Evolutionary conservation across 2,329 filamentous ascomycete genomes (phyloP).

Genomic region (Gremmenia infestans): DNA sequence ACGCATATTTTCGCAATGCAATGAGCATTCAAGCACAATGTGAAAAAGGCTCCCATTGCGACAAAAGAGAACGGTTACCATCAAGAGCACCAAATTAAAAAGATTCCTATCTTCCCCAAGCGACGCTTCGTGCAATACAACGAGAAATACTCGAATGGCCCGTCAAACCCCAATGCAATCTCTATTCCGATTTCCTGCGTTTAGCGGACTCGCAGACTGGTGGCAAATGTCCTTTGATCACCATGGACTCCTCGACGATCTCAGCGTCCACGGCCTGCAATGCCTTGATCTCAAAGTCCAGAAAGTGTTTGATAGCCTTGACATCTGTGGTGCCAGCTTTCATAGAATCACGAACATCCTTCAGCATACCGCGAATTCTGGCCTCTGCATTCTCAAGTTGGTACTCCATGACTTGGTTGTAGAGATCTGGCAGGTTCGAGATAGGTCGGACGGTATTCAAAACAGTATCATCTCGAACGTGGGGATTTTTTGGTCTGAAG

Average conservation of each 20-base stretch:
- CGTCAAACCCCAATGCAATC: background rate
- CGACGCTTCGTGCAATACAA: background rate
- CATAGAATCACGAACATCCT: conserved; percentile 31
- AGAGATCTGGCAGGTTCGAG: conserved; percentile 35
- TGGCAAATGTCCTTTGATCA: conserved; percentile 25
- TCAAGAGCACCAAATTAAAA: background rate
- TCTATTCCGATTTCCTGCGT: conserved; percentile 17
- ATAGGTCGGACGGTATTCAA: conserved; percentile 35
- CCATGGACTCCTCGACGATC: conserved; percentile 30
- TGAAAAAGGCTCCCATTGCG: background rate
- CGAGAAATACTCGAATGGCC: background rate
- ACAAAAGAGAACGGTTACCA: background rate
- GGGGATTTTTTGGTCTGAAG: conserved; percentile 38
- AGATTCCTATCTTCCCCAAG: background rate
- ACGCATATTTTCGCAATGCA: background rate
- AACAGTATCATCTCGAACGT: conserved; percentile 37
- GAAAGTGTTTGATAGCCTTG: conserved; percentile 31
- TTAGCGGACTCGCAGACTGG: conserved; percentile 27
- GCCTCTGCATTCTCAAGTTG: conserved; percentile 35
- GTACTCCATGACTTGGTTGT: conserved; percentile 36
- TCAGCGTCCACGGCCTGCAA: conserved; percentile 29
- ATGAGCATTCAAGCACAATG: background rate
- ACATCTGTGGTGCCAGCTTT: conserved; percentile 33
- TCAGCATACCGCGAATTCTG: conserved; percentile 32
- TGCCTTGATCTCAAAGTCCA: conserved; percentile 33